Conservation (phyloP, 805 yeast genomes). For the Cyberlindnera mississippiensis region DNA sequence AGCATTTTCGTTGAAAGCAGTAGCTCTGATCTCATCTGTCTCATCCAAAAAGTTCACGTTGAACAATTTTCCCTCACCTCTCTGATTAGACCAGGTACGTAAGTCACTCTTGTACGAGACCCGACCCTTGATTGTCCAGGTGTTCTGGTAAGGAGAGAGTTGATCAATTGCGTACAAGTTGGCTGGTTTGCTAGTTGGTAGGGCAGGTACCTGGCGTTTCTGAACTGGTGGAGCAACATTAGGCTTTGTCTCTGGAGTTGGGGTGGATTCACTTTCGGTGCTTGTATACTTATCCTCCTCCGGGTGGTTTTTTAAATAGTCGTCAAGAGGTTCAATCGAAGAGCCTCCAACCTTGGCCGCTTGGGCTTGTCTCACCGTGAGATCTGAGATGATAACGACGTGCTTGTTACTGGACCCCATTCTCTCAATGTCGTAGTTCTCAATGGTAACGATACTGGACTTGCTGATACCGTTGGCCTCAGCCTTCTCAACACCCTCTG, state of each 20-base stretch:
- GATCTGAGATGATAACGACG: conserved; percentile 26
- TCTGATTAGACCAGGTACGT: conserved; percentile 80
- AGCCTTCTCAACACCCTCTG: conserved; percentile 42
- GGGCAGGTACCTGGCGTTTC: conserved; percentile 6
- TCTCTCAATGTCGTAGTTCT: conserved; percentile 37
- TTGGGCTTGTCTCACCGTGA: conserved; percentile 31
- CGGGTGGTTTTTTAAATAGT: conserved; percentile 56
- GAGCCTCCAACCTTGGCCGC: conserved; percentile 37
- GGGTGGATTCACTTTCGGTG: conserved; percentile 21
- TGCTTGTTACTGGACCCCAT: conserved; percentile 35
- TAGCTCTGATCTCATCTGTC: conserved; percentile 93
- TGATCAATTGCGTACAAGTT: conserved; percentile 74
- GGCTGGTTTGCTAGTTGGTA: conserved; percentile 29
- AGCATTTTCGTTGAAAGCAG: conserved; percentile 87
- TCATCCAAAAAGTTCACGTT: conserved; percentile 87
- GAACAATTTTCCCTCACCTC: conserved; percentile 88
- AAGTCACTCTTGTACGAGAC: conserved; percentile 85
- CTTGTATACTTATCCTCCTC: conserved; percentile 38
- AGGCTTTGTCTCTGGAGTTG: conserved; percentile 19
- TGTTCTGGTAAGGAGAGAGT: conserved; percentile 84
- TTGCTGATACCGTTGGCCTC: conserved; percentile 44
- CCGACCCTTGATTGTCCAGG: conserved; percentile 92
- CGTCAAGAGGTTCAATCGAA: conserved; percentile 45
- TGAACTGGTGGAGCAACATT: conserved; percentile 11
- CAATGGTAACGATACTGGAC: conserved; percentile 38